Conservation (phyloP, 2,329 filamentous ascomycete genomes). For the Botrytis tulipae region DNA sequence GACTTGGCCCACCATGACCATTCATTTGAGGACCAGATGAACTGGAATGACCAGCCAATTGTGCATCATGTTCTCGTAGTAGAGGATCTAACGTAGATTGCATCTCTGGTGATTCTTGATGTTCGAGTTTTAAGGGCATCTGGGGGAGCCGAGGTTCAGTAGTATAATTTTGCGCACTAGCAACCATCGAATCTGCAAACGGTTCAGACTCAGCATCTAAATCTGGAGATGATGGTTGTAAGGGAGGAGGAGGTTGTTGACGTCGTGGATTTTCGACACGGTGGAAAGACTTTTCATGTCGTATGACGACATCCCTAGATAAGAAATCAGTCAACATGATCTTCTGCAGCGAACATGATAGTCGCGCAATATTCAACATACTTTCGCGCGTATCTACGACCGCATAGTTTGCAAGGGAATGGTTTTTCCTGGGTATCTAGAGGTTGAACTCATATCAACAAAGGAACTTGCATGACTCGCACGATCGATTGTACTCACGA, state of each 20-base stretch:
- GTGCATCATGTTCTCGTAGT: conserved; percentile 20
- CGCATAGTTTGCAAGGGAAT: conserved; percentile 20
- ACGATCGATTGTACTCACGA: conserved; percentile 17
- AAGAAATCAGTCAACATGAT: not conserved
- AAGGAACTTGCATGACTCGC: conserved; percentile 1
- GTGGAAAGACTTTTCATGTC: conserved; percentile 23
- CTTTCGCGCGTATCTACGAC: conserved; percentile 22
- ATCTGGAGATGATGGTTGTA: conserved; percentile 18
- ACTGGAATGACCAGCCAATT: conserved; percentile 15
- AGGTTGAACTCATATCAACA: conserved; percentile 10
- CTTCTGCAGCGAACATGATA: not conserved
- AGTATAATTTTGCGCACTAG: not conserved
- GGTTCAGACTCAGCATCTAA: conserved; percentile 4
- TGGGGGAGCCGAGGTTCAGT: not conserved
- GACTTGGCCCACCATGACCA: conserved; percentile 10
- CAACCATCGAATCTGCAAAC: conserved; percentile 15
- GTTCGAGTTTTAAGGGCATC: conserved; percentile 8
- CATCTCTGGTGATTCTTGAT: conserved; percentile 17
- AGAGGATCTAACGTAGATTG: conserved; percentile 21
- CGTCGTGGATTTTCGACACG: conserved; percentile 19
- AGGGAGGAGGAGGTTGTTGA: conserved; percentile 17
- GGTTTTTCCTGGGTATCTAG: conserved; percentile 22
- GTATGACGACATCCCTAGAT: conserved; percentile 22
- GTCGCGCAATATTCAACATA: conserved; percentile 13
- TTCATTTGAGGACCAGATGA: conserved; percentile 7